Evolutionary conservation across 352 stramenopile genomes (phyloP).

Genomic region (Globisporangium solare): DNA sequence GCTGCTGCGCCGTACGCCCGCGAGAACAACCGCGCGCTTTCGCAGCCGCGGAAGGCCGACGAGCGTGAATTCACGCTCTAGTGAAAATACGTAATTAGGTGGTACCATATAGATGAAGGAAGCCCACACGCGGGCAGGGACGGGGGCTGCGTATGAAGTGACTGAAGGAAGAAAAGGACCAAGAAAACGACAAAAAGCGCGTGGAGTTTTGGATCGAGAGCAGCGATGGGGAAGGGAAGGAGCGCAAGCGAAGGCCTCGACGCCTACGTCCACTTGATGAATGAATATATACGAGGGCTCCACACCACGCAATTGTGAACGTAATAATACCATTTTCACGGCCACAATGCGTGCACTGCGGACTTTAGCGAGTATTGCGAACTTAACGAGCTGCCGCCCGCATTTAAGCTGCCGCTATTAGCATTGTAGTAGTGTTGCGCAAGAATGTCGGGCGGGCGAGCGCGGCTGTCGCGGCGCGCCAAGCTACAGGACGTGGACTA

Average conservation of each 20-base stretch:
- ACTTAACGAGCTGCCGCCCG: not conserved
- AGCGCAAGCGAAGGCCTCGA: too few relatives aligned
- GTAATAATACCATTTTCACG: too few relatives aligned
- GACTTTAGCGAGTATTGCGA: not conserved
- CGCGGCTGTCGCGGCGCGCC: constrained; percentile 50
- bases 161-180: too few relatives aligned
- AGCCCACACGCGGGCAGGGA: too few relatives aligned
- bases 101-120: not conserved
- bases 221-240: too few relatives aligned
- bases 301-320: too few relatives aligned
- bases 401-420: not conserved
- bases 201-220: too few relatives aligned
- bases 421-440: not conserved
- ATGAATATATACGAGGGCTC: too few relatives aligned
- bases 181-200: too few relatives aligned
- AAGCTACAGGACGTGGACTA: constrained; percentile 80
- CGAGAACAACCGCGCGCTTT: constrained; percentile 12
- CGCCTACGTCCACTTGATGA: too few relatives aligned
- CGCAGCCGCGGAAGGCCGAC: constrained; percentile 8
- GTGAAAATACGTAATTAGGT: constrained; percentile 1
- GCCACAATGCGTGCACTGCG: not conserved
- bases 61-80: constrained; percentile 21
- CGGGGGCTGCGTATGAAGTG: too few relatives aligned
- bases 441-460: constrained; percentile 3
- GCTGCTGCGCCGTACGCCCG: constrained; percentile 7